Evolutionary conservation across 75 land plant genomes (phyloP).

Genomic region (Sequoiadendron giganteum): DNA sequence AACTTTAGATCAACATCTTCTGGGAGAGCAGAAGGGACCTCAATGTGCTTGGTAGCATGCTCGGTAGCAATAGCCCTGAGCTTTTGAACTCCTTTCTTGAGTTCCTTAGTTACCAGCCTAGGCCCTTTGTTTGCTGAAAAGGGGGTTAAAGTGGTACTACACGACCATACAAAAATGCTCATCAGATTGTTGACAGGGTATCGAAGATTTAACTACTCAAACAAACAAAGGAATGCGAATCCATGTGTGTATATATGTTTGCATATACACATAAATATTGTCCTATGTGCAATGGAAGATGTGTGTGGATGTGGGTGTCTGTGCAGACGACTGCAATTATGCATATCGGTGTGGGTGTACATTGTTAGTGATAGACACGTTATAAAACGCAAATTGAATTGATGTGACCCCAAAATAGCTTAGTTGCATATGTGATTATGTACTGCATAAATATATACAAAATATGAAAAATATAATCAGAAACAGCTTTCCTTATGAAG

Average conservation of each 20-base stretch:
- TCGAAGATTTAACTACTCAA: not conserved
- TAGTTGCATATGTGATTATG: no score
- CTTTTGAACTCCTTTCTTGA: slow-evolving; percentile 33
- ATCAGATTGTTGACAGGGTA: not conserved
- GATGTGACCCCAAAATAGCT: not conserved
- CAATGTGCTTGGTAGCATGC: slow-evolving; percentile 19
- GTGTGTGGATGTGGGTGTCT: not conserved
- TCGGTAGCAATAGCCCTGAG: slow-evolving; percentile 1
- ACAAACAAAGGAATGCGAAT: slow-evolving; percentile 23
- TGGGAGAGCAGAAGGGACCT: slow-evolving; percentile 1
- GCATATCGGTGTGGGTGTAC: not conserved
- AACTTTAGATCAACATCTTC: slow-evolving; percentile 31
- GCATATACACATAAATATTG: not conserved
- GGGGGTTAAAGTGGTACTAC: slow-evolving; percentile 81
- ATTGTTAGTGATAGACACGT: not conserved
- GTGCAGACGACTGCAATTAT: not conserved
- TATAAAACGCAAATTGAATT: no score
- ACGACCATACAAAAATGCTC: not conserved
- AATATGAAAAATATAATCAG: no score
- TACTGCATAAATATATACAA: no score
- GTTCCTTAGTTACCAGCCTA: slow-evolving; percentile 83
- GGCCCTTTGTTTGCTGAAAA: slow-evolving; percentile 79
- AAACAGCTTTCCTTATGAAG: no score
- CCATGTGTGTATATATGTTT: not conserved
- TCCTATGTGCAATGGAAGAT: not conserved